Conservation (phyloP, 345 rosid genomes). For the Bruguiera parviflora region DNA sequence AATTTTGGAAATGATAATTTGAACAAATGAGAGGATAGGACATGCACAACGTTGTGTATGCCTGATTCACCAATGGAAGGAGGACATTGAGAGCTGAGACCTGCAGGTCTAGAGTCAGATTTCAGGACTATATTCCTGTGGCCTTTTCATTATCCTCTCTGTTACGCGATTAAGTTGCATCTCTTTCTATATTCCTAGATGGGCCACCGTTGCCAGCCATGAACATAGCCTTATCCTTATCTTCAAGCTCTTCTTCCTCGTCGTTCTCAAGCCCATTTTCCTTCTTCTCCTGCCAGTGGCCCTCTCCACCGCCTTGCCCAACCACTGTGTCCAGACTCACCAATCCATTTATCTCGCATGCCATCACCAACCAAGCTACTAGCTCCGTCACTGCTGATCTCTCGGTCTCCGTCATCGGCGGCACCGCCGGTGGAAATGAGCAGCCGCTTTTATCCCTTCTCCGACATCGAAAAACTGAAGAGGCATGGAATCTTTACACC, state of each 20-base stretch:
- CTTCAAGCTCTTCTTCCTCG: constrained; percentile 27
- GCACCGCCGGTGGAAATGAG: constrained; percentile 34
- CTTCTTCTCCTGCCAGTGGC: constrained; percentile 13
- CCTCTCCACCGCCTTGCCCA: not conserved
- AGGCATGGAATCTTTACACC: constrained; percentile 72
- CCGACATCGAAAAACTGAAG: constrained; percentile 67
- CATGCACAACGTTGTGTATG: constrained; percentile 41
- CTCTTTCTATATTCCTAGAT: no score
- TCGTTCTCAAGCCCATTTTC: constrained; percentile 15
- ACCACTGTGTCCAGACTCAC: constrained; percentile 18
- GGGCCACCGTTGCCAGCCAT: constrained; percentile 30
- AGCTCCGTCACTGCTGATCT: constrained; percentile 29
- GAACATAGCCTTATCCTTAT: constrained; percentile 43
- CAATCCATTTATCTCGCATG: constrained; percentile 24
- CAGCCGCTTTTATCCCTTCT: constrained; percentile 68
- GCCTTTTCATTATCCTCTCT: no score
- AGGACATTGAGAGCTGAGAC: no score
- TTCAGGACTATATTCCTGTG: no score
- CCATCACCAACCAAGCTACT: constrained; percentile 24
- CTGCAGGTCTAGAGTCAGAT: no score
- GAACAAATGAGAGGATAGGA: constrained; percentile 19
- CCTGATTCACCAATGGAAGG: constrained; percentile 34
- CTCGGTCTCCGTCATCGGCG: constrained; percentile 14
- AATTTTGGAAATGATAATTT: not conserved
- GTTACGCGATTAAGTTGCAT: no score